Percentiles rank a stretch among this genome's conserved stretches.
These are phyloP conservation scores for Paramecium tetraurelia DNA, from an alignment of 73 alveolate species.

Conservation along the genomic window DNA sequence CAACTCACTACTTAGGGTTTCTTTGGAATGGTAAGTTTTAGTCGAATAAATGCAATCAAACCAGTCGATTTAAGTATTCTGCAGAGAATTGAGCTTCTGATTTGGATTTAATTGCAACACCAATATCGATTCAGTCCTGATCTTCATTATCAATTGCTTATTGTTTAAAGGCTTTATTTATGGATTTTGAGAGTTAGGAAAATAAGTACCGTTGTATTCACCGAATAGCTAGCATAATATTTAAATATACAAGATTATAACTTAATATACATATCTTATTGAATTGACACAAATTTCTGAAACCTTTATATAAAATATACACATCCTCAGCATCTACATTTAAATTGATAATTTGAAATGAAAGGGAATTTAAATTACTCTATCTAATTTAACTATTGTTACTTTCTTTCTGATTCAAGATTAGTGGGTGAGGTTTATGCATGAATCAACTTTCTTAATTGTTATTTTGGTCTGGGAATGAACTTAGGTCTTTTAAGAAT, in stretches of 20 bases:
- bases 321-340: background rate
- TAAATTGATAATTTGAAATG: background rate
- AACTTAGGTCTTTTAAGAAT: background rate
- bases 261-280: background rate
- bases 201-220: background rate
- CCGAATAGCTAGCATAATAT: background rate
- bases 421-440: background rate
- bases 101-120: background rate
- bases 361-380: background rate
- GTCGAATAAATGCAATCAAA: background rate
- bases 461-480: constrained; percentile 10
- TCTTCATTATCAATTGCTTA: background rate
- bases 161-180: background rate
- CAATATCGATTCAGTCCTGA: background rate
- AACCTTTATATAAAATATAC: background rate
- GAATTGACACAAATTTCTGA: background rate
- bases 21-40: background rate
- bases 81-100: background rate
- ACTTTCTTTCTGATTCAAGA: background rate
- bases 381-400: background rate
- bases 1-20: background rate
- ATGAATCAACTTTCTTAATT: background rate
- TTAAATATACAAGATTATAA: background rate
- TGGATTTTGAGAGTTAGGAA: background rate
- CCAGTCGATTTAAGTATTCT: background rate